Percentiles rank a stretch among this genome's conserved stretches.
Evolutionary conservation across 768 basidiomycete species (phyloP).

Genomic region (Pilatotrama ljubarskyi): DNA sequence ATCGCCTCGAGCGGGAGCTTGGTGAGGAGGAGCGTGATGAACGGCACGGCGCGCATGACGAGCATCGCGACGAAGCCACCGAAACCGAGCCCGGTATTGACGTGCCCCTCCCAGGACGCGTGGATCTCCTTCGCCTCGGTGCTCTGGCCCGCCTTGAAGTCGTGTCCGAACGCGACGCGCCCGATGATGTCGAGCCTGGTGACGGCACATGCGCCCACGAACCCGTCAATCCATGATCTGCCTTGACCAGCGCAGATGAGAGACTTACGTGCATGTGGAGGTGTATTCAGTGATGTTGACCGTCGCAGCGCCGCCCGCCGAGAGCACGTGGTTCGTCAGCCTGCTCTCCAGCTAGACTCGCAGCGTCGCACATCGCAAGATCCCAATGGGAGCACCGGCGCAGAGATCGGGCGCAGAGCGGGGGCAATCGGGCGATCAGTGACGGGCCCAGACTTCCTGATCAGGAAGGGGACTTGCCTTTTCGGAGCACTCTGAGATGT

Average conservation of each 20-base stretch:
- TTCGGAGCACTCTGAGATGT: conserved; percentile 36
- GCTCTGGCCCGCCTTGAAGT: conserved; percentile 37
- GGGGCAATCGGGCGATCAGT: background rate
- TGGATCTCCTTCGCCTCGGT: conserved; percentile 33
- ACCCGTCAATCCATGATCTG: background rate
- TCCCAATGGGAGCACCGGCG: background rate
- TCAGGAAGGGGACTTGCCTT: conserved; percentile 25
- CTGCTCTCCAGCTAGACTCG: conserved; percentile 22
- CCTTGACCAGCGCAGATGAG: background rate
- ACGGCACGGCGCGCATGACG: conserved; percentile 31
- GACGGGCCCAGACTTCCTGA: background rate
- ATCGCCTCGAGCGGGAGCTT: conserved; percentile 26
- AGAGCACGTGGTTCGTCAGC: conserved; percentile 25
- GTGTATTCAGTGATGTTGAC: conserved; percentile 27
- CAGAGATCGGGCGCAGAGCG: background rate
- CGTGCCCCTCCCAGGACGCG: conserved; percentile 28
- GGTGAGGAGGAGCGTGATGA: conserved; percentile 28
- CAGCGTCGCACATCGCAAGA: background rate
- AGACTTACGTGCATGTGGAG: conserved; percentile 25
- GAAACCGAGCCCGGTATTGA: conserved; percentile 23
- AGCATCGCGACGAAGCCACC: conserved; percentile 26
- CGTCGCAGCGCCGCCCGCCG: conserved; percentile 22
- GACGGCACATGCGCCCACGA: background rate
- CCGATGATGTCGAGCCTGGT: conserved; percentile 32
- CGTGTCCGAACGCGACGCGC: conserved; percentile 43